Conservation (phyloP, 257 asterid genomes). For the Schizonepeta tenuifolia region DNA sequence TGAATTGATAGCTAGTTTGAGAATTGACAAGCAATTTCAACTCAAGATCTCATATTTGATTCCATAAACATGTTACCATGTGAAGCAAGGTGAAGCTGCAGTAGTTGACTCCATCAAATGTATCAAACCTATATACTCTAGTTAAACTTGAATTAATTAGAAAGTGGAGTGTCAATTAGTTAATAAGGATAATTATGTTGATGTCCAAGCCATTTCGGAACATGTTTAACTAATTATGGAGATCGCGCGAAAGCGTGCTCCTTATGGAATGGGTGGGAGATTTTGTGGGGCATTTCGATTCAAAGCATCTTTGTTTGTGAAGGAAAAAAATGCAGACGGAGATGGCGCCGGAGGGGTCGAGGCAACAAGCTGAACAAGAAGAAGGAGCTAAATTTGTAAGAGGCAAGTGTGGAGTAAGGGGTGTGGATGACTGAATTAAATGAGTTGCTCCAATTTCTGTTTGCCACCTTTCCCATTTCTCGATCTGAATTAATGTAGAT, state of each 20-base stretch:
- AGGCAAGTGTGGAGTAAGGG: conserved; percentile 38
- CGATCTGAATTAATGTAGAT: not conserved
- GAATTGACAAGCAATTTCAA: no score
- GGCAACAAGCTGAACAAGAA: conserved; percentile 61
- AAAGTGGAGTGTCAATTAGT: no score
- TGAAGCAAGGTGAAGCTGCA: no score
- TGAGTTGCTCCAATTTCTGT: conserved; percentile 7
- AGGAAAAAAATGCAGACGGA: conserved; percentile 55
- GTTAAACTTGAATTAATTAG: no score
- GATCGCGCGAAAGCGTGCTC: conserved; percentile 44
- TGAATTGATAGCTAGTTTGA: no score
- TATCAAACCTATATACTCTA: no score
- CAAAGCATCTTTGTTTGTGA: conserved; percentile 53
- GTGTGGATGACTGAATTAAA: conserved; percentile 56
- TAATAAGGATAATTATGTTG: no score
- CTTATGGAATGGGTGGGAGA: conserved; percentile 59
- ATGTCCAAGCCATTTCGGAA: no score
- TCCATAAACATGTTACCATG: no score
- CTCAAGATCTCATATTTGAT: no score
- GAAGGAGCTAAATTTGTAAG: not conserved
- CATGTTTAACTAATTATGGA: no score
- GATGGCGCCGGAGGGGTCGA: conserved; percentile 37
- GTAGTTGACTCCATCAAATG: no score
- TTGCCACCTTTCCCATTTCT: conserved; percentile 34
- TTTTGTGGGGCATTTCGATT: conserved; percentile 54